Percentiles rank a stretch among this genome's conserved stretches.
Evolutionary conservation across 225 moss, liverwort and hornwort species (phyloP).

Genomic region (Marchantia polymorpha): DNA sequence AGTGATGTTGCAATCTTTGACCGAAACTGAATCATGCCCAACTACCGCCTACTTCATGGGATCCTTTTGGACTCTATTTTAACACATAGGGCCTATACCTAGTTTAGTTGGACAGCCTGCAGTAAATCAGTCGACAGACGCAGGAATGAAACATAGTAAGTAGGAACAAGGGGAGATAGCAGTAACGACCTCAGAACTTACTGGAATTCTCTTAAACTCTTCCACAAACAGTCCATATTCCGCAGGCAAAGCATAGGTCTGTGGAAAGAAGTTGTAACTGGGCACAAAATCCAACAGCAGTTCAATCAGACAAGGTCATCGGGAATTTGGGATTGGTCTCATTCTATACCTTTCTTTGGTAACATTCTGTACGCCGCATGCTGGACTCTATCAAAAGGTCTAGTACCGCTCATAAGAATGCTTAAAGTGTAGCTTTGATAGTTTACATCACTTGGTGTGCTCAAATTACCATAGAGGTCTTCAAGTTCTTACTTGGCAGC

Average conservation of each 20-base stretch:
- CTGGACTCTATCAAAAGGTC: not conserved
- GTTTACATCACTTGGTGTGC: not conserved
- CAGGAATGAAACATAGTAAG: too few relatives aligned
- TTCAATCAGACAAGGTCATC: not conserved
- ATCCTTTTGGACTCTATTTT: not conserved
- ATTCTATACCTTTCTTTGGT: not conserved
- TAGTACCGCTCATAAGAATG: not conserved
- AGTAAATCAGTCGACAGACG: too few relatives aligned
- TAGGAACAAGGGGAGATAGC: too few relatives aligned
- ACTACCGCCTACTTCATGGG: not conserved
- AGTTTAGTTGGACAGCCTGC: too few relatives aligned
- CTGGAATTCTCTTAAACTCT: slow-evolving; percentile 80
- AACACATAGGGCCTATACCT: too few relatives aligned
- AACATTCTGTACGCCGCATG: not conserved
- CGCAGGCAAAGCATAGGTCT: slow-evolving; percentile 94
- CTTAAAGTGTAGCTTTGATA: not conserved
- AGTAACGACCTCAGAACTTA: slow-evolving; percentile 7
- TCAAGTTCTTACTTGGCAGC: slow-evolving; percentile 69
- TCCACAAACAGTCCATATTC: slow-evolving; percentile 98
- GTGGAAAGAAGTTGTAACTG: slow-evolving; percentile 94
- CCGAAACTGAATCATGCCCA: not conserved
- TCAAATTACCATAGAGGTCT: not conserved
- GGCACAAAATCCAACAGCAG: slow-evolving; percentile 6
- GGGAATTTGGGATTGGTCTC: not conserved
- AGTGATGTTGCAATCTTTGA: too few relatives aligned